phyloP scores from a whole-genome alignment of 1,284 basidiomycete genomes.

The Tilletia walkeri region DNA sequence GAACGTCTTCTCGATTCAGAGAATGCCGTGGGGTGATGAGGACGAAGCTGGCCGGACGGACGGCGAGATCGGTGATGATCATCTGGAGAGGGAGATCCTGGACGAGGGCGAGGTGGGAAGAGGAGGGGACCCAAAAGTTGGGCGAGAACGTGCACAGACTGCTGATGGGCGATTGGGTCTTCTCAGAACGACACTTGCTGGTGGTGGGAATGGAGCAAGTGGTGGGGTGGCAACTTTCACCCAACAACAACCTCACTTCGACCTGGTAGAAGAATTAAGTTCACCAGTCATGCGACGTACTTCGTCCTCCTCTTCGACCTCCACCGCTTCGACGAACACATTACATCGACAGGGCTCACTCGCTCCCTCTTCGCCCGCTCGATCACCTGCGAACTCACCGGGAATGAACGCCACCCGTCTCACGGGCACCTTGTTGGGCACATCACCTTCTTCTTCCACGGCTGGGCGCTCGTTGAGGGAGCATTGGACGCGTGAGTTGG shows the following conservation, averaged over 20 bases:
- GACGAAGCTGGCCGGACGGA: neutral
- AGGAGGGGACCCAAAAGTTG: neutral
- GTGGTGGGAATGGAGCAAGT: no score
- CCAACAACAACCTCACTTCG: neutral
- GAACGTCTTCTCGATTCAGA: constrained; percentile 14
- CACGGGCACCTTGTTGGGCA: neutral
- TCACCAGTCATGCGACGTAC: neutral
- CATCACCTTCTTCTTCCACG: no score
- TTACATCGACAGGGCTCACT: neutral
- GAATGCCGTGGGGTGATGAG: constrained; percentile 1
- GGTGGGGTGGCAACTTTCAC: neutral
- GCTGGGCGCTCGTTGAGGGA: neutral
- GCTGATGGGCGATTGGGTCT: neutral
- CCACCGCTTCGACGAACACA: neutral
- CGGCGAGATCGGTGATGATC: neutral
- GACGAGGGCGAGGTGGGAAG: neutral
- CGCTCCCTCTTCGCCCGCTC: neutral
- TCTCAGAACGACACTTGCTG: neutral
- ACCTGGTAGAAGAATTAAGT: neutral
- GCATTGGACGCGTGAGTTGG: constrained; percentile 8
- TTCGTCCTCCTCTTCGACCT: no score
- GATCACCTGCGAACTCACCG: neutral
- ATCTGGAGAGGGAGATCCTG: neutral
- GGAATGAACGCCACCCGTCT: neutral
- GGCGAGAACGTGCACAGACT: neutral